These are phyloP conservation scores for Leishmania mexicana DNA, from an alignment of 208 protist species.

Conservation along the genomic window DNA sequence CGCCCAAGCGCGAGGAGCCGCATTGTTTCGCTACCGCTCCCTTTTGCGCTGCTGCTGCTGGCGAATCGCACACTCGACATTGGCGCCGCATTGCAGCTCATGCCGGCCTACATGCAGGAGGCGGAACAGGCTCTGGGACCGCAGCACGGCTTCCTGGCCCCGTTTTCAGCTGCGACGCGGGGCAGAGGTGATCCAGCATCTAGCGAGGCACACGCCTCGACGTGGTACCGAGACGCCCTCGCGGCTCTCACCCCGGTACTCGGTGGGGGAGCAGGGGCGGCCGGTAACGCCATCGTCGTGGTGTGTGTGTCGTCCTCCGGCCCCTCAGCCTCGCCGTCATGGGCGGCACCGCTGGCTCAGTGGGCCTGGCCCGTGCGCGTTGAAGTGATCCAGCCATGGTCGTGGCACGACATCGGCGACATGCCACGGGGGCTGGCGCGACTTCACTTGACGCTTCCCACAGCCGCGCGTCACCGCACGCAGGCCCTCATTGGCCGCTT, in stretches of 20 bases:
- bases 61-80: conserved; percentile 48
- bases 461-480: conserved; percentile 41
- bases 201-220: background rate
- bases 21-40: conserved; percentile 49
- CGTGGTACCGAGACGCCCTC: conserved; percentile 22
- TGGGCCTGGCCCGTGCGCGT: conserved; percentile 44
- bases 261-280: background rate
- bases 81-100: conserved; percentile 22
- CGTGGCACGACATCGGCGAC: background rate
- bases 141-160: conserved; percentile 6
- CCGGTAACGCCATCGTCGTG: conserved; percentile 40
- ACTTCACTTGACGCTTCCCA: conserved; percentile 42
- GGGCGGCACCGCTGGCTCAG: conserved; percentile 10
- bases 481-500: conserved; percentile 57
- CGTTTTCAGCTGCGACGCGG: background rate
- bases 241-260: conserved; percentile 14
- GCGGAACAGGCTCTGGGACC: conserved; percentile 14
- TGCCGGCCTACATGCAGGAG: conserved; percentile 25
- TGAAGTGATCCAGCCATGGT: conserved; percentile 28
- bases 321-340: conserved; percentile 1
- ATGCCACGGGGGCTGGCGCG: conserved; percentile 15
- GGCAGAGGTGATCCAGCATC: background rate
- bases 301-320: conserved; percentile 13
- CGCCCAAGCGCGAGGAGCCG: conserved; percentile 32
- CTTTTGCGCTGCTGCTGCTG: conserved; percentile 61